Base-by-base conservation (phyloP, 2,329 filamentous ascomycete genomes). In the Scedosporium boydii region DNA sequence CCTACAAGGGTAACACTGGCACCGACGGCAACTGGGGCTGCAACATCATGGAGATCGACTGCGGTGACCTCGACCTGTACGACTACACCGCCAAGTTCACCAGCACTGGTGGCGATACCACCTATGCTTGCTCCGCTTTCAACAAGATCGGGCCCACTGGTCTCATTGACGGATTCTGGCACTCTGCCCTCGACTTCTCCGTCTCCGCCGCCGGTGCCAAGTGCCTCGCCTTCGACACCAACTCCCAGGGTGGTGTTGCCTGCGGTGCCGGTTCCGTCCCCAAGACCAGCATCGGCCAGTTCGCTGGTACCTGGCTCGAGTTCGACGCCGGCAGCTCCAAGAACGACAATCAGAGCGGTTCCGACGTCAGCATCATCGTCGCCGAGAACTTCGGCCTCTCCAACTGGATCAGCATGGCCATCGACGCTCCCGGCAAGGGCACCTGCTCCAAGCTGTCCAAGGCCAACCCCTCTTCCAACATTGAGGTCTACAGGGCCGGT, bases 91-190 rank as follows among this genome's bases (percentile, higher is more conserved):
- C 74, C 64, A 71, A 71, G 65, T 78, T 81, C 69, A 70, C 69
- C 60, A 74, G 76, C 69, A 74, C 73, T 59, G 70, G 72, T 60
- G 69, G 62, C 65, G 59, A 68, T 55, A 72, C 74, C 62, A 68
- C 72, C 64, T 62, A 46, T 48, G 48, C 70, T 53, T 82, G 81
- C 69, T 67, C 68, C 42, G 78, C 76, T 74, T 81, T 72, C 74
- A 80, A 81, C 78, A 83, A 83, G 79, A 81, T 82, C 61, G 80
- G 80, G 55, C 69, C 72, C 14, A 67, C 74, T 57, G 73, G 74
- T 46, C 63, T 64, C 42, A 75, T 82, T 69, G 74, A 80, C 68
- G 81, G 81, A 66, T 80, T 80, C 75, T 82, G 77, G 73, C 73
- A 73, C 63, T 70, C 74, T 66, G 77, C 72, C 58, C 57, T 78